Evolutionary conservation across 129 eudicot species (phyloP), one percentile per base, ranked within the genome.

Genomic region (Calendula officinalis): DNA sequence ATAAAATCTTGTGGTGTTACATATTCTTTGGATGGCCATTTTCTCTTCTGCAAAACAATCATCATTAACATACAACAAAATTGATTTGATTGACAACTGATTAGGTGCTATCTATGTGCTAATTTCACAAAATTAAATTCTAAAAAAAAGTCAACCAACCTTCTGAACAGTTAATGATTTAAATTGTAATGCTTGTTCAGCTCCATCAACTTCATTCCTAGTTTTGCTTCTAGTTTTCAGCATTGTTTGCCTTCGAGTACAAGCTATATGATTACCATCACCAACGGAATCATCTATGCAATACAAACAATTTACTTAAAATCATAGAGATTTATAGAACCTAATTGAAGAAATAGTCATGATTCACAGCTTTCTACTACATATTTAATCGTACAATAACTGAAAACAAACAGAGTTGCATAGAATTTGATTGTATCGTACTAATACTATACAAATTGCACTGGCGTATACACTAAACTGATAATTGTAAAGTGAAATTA

Each of bases 1-100:
- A 84, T 58, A 66, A 77, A 84, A 42, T 88, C 96, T 54, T 4
- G 69, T 50, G 89, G 83, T 73, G 77, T 54, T 9, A 55, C 64
- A 49, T 43, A 60, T 30, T 66, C 70, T 68, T 53, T 42, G 42
- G 50, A 69, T 54, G 66, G 46, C 60, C 38, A 49, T 46, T 53
- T 73, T 73, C 82, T 80, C 32, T 62, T 71, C 95, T 86, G 84
- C 74, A 69, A 30, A 79, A 67, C 8, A 62, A 74, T 36, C 37
- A 56, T 27, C 49, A 44, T 33, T 35, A 64, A 27, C 16, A 13
- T 14, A 48, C 15, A n/a, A 3, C 5, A 48, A 48, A 48, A 0
- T n/a, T 14, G 15, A 48, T 22, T 13, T 15, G 6, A n/a, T 13
- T 8, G 22, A 3, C 38, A 35, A 11, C 12, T 14, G 34, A 56